A percentile compares a stretch with the other conserved stretches of the same genome.
Evolutionary conservation across 306 rosid species (phyloP).

Genomic region (Cicer yamashitae): DNA sequence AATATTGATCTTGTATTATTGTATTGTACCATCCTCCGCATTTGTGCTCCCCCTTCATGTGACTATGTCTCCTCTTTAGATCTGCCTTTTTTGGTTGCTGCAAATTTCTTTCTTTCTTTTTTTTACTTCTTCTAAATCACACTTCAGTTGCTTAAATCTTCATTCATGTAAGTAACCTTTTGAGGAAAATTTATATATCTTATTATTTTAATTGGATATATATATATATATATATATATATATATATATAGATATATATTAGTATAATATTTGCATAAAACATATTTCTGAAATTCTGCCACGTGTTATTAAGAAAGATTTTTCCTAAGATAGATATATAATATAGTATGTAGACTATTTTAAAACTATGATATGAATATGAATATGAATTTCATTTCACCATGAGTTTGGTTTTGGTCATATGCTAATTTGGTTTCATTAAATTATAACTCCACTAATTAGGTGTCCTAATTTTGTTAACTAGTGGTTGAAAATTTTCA

Average conservation of each 20-base stretch:
- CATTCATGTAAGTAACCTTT: constrained; percentile 2
- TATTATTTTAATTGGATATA: not conserved
- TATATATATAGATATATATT: too few species aligned
- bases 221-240: too few species aligned
- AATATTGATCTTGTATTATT: not conserved
- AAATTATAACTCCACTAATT: constrained; percentile 16
- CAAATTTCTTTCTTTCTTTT: constrained; percentile 30
- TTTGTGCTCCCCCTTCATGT: constrained; percentile 47
- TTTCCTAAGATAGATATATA: not conserved
- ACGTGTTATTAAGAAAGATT: not conserved
- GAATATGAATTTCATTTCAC: constrained; percentile 6
- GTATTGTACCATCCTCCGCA: constrained; percentile 31
- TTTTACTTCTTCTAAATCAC: constrained; percentile 24
- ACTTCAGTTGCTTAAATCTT: not conserved
- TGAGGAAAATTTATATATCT: not conserved
- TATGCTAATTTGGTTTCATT: constrained; percentile 39
- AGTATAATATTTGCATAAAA: not conserved
- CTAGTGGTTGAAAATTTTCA: constrained; percentile 29
- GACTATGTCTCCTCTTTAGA: constrained; percentile 49
- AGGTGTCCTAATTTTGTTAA: constrained; percentile 2
- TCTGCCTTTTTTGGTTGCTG: constrained; percentile 40
- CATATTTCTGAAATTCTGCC: not conserved
- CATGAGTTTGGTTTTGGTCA: constrained; percentile 28
- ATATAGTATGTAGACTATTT: not conserved
- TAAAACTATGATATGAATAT: constrained; percentile 27